Base-by-base conservation (phyloP, 192 early-diverging fungal species). In the Dissophora ornata region DNA sequence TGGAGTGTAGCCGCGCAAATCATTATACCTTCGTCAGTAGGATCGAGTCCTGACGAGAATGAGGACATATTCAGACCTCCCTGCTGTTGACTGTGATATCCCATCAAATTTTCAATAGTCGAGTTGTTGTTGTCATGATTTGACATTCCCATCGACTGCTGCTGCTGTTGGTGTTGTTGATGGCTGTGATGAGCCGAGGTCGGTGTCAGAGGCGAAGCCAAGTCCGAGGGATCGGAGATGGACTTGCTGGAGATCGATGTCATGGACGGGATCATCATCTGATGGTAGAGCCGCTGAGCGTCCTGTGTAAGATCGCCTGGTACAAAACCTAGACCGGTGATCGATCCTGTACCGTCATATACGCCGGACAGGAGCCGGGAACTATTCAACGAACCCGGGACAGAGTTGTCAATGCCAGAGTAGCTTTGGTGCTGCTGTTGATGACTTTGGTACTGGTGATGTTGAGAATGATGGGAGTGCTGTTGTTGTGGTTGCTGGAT, bases 311-410 rank as follows among this genome's bases (percentile, higher is more conserved):
- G 57, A 13, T 33, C 57, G 2, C 40, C 55, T 1, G 70, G 15
- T 3, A 26, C 1, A 16, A 50, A 64, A 4, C 15, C 40, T 11
- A 49, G 25, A 13, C 33, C 28, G 3, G 10, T n/a, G 8, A 59
- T 45, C 7, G 58, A 36, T 1, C 36, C 29, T 33, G 58, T 32
- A 1, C 52, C 46, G 4, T 61, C 59, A 22, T 48, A 50, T 32
- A 30, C 59, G 11, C 68, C 59, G 1, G 70, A 48, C 16, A 74
- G 41, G 0, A 74, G 56, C 24, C 29, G 28, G 0, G 70, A 74
- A 16, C 38, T 38, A 11, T 41, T 60, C 18, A 70, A 33, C 12
- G 45, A 48, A 1, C 44, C 29, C 4, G 68, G 40, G 5, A 48
- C 8, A 12, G 56, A 8, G 7, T 22, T 2, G 24, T 71, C 51